These are phyloP conservation scores for Penicillium frequentans DNA, from an alignment of 2,329 filamentous ascomycete genomes.

Conservation along the genomic window DNA sequence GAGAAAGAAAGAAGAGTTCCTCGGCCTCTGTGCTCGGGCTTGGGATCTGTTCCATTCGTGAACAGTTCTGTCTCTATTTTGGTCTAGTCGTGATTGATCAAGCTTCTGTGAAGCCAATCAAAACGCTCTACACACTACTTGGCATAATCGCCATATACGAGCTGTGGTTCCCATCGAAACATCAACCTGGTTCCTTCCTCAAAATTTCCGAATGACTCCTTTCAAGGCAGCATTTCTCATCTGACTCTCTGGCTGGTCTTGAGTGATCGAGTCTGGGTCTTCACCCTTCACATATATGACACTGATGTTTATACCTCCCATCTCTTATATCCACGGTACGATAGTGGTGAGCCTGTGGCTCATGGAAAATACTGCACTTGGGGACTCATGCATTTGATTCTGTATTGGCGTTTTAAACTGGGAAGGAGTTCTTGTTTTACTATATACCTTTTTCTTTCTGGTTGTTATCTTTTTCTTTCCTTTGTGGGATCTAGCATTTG, in stretches of 20 bases:
- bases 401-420: slow-evolving; percentile 12
- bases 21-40: slow-evolving; percentile 79
- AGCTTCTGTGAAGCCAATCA: neutral
- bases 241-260: slow-evolving; percentile 8
- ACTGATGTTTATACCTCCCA: slow-evolving; percentile 21
- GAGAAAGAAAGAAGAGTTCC: slow-evolving; percentile 90
- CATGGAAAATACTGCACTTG: slow-evolving; percentile 12
- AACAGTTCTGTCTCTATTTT: slow-evolving; percentile 23
- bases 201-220: neutral
- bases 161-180: neutral
- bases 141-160: neutral
- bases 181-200: neutral
- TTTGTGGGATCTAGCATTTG: slow-evolving; percentile 18
- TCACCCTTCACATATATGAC: slow-evolving; percentile 11
- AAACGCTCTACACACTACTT: neutral
- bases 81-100: neutral
- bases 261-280: slow-evolving; percentile 7
- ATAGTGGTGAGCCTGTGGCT: slow-evolving; percentile 16
- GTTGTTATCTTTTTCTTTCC: slow-evolving; percentile 1
- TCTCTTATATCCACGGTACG: slow-evolving; percentile 12
- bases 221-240: neutral
- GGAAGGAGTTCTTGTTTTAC: slow-evolving; percentile 13
- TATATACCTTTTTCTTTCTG: slow-evolving; percentile 22
- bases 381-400: slow-evolving; percentile 15
- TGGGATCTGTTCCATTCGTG: slow-evolving; percentile 98